Evolutionary conservation across 1,139 yeast species (phyloP).

Genomic region (Yamadazyma sp.): DNA sequence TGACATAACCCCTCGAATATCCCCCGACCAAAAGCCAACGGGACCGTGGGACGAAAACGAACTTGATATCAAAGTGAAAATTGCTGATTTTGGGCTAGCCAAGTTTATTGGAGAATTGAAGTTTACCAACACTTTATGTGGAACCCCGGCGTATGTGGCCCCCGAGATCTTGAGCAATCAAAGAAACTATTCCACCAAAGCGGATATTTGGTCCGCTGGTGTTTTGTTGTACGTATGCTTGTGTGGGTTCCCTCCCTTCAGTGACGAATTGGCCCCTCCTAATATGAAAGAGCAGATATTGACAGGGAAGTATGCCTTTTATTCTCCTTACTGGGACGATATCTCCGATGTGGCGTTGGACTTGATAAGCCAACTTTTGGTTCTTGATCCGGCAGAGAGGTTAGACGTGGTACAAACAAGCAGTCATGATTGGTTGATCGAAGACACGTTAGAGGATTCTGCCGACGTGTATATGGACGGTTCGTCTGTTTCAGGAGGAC

Average conservation of each 20-base stretch:
- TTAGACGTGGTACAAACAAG: conserved; percentile 51
- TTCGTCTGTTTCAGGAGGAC: not conserved
- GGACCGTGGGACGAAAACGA: conserved; percentile 74
- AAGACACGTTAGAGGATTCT: conserved; percentile 1
- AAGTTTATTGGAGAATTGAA: conserved; percentile 76
- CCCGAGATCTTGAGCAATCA: conserved; percentile 63
- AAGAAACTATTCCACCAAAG: conserved; percentile 66
- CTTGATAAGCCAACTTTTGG: conserved; percentile 59
- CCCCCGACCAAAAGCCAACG: conserved; percentile 51
- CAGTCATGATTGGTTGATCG: conserved; percentile 53
- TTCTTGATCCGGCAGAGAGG: conserved; percentile 57
- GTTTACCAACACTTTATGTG: conserved; percentile 76
- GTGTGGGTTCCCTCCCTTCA: conserved; percentile 84
- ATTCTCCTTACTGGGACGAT: conserved; percentile 78
- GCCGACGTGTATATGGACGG: not conserved
- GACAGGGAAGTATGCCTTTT: conserved; percentile 67
- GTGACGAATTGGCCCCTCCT: conserved; percentile 80
- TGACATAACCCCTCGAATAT: conserved; percentile 55
- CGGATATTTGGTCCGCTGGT: conserved; percentile 81
- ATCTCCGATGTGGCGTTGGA: conserved; percentile 66
- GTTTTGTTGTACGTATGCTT: conserved; percentile 73
- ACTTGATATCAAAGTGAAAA: conserved; percentile 63
- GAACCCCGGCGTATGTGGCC: conserved; percentile 84
- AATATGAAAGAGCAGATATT: conserved; percentile 73
- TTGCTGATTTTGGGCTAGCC: conserved; percentile 81